phyloP scores from a whole-genome alignment of 139 green algal species.

The Picochlorum sp. region DNA sequence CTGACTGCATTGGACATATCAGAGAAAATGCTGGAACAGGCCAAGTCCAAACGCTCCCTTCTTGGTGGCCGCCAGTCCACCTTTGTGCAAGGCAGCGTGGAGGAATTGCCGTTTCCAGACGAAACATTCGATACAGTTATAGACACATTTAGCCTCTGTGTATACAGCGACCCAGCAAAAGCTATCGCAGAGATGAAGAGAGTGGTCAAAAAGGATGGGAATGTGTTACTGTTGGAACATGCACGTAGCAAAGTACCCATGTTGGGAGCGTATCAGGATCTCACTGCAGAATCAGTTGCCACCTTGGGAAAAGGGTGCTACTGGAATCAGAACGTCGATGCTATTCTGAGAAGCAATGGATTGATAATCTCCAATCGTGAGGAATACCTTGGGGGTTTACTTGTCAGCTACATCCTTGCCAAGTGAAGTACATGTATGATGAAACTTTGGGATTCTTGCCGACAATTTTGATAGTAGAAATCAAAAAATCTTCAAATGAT shows the following conservation, averaged over 20 bases:
- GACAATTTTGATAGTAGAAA: too few species aligned
- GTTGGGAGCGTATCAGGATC: slow-evolving; percentile 26
- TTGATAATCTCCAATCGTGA: slow-evolving; percentile 14
- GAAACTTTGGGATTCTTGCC: too few species aligned
- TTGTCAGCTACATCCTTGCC: slow-evolving; percentile 14
- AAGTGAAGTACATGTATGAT: background rate
- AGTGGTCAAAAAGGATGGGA: slow-evolving; percentile 39
- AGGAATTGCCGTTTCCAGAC: slow-evolving; percentile 2
- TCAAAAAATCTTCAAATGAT: too few species aligned
- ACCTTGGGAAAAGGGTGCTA: slow-evolving; percentile 21
- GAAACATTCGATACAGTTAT: slow-evolving; percentile 58
- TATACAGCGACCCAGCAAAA: slow-evolving; percentile 37
- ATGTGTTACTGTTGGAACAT: slow-evolving; percentile 60
- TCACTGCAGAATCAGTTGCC: slow-evolving; percentile 16
- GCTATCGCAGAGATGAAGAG: slow-evolving; percentile 31
- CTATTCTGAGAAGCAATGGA: slow-evolving; percentile 22
- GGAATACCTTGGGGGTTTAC: slow-evolving; percentile 29
- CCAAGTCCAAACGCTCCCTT: slow-evolving; percentile 1
- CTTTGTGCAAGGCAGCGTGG: slow-evolving; percentile 8
- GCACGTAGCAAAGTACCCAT: slow-evolving; percentile 12
- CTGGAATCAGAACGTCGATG: slow-evolving; percentile 53
- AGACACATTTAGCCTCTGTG: slow-evolving; percentile 69
- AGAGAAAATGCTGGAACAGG: slow-evolving; percentile 47
- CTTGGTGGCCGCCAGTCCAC: background rate
- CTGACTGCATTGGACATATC: slow-evolving; percentile 51